phyloP scores from a whole-genome alignment of 1,284 basidiomycete genomes.

The Hymenochaete sp. region DNA sequence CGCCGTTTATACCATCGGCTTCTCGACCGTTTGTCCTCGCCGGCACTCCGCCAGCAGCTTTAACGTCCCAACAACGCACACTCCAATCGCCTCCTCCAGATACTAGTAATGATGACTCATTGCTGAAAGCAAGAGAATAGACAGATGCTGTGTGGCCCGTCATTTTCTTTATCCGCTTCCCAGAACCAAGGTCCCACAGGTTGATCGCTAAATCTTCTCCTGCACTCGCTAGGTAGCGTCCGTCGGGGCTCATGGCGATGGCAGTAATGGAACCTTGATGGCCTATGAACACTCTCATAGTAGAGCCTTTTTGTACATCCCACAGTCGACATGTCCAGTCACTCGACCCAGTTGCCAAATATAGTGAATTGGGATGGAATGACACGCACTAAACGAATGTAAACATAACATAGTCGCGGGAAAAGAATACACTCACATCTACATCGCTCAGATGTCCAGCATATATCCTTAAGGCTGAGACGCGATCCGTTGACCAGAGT shows the following conservation, averaged over 20 bases:
- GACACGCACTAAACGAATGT: conserved; percentile 63
- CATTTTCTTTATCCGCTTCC: conserved; percentile 94
- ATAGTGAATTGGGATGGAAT: conserved; percentile 97
- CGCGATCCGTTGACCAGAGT: conserved; percentile 92
- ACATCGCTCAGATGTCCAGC: conserved; percentile 97
- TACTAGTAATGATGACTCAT: conserved; percentile 84
- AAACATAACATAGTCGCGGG: not conserved
- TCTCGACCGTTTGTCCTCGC: conserved; percentile 38
- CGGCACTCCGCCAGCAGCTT: conserved; percentile 61
- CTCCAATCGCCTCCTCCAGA: conserved; percentile 91
- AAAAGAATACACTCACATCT: conserved; percentile 59
- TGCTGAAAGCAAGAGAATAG: conserved; percentile 86
- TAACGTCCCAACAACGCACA: conserved; percentile 95
- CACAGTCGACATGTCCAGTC: conserved; percentile 94
- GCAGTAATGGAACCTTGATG: conserved; percentile 89
- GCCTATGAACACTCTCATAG: conserved; percentile 92
- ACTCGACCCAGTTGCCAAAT: conserved; percentile 93
- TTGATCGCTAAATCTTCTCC: conserved; percentile 90
- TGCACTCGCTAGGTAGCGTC: conserved; percentile 86
- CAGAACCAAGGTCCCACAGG: conserved; percentile 93
- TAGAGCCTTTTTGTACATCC: conserved; percentile 96
- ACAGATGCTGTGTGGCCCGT: conserved; percentile 85
- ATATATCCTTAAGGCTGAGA: conserved; percentile 84
- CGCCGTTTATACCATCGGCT: conserved; percentile 36
- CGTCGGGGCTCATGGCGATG: conserved; percentile 88